A percentile compares a stretch with the other conserved stretches of the same genome.
Conservation (phyloP, 495 filamentous ascomycete genomes). For the Astrothelium subdiscretum region DNA sequence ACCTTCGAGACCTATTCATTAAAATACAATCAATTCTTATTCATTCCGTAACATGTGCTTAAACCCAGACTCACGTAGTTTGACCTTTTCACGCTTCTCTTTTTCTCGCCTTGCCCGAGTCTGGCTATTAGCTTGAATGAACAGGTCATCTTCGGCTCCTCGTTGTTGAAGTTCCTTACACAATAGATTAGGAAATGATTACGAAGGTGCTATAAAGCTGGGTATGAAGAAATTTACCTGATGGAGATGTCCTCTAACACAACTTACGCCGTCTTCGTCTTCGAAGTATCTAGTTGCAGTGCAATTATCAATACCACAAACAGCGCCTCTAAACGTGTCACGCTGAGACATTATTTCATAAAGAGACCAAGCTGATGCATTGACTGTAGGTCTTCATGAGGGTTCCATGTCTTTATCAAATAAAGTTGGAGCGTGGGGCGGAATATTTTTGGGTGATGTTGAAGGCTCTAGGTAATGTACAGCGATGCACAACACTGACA, state of each 20-base stretch:
- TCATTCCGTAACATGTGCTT: background rate
- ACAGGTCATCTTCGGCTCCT: background rate
- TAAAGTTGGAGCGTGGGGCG: too few relatives aligned
- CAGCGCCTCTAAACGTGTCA: background rate
- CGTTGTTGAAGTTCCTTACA: background rate
- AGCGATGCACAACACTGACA: background rate
- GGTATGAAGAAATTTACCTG: background rate
- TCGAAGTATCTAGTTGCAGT: background rate
- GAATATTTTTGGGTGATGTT: too few relatives aligned
- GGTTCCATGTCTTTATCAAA: background rate
- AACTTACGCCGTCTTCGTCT: background rate
- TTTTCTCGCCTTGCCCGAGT: background rate
- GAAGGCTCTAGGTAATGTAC: too few relatives aligned
- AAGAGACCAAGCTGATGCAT: background rate
- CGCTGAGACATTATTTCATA: background rate
- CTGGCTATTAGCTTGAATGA: background rate
- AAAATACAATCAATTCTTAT: background rate
- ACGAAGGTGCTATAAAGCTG: background rate
- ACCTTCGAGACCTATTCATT: constrained; percentile 33
- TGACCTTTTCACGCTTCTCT: background rate
- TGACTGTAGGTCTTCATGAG: background rate
- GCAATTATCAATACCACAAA: constrained; percentile 1
- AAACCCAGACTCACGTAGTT: background rate
- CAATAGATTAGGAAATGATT: background rate
- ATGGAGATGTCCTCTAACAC: background rate